Evolutionary conservation across 805 yeast genomes (phyloP).

Genomic region (Starmerella ratchasimensis): DNA sequence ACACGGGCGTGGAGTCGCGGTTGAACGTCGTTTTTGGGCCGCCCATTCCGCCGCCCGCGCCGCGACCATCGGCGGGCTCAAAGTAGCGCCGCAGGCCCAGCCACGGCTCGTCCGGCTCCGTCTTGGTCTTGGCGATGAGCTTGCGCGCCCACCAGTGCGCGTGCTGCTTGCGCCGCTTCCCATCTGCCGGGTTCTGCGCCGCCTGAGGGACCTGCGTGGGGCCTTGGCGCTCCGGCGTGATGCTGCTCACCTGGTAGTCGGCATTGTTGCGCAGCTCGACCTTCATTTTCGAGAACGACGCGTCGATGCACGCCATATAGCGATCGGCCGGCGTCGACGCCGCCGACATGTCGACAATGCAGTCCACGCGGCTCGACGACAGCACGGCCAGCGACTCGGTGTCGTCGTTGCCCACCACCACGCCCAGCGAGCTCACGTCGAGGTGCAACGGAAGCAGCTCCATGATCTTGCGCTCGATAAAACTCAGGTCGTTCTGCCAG

Average conservation of each 20-base stretch:
- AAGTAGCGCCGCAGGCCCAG: conserved; percentile 61
- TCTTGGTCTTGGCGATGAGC: background rate
- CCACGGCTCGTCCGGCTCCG: conserved; percentile 38
- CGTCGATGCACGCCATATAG: conserved; percentile 35
- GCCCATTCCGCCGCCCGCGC: conserved; percentile 24
- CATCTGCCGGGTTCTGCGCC: background rate
- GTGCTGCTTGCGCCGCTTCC: background rate
- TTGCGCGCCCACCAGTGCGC: conserved; percentile 2
- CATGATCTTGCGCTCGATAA: conserved; percentile 16
- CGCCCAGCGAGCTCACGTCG: conserved; percentile 48
- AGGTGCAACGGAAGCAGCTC: conserved; percentile 48
- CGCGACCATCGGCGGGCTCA: too few relatives aligned
- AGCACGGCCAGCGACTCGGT: conserved; percentile 61
- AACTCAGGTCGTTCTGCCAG: conserved; percentile 9
- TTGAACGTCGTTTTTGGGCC: background rate
- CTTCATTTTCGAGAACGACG: conserved; percentile 40
- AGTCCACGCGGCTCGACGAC: conserved; percentile 42
- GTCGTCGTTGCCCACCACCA: conserved; percentile 64
- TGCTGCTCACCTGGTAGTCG: conserved; percentile 29
- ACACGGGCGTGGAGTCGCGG: background rate
- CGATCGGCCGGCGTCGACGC: conserved; percentile 42
- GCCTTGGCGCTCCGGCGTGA: conserved; percentile 3
- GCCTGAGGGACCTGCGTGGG: background rate
- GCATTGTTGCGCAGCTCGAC: conserved; percentile 58
- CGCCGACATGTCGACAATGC: conserved; percentile 42